Base-by-base conservation (phyloP, 257 asterid genomes). In the Vinca minor region DNA sequence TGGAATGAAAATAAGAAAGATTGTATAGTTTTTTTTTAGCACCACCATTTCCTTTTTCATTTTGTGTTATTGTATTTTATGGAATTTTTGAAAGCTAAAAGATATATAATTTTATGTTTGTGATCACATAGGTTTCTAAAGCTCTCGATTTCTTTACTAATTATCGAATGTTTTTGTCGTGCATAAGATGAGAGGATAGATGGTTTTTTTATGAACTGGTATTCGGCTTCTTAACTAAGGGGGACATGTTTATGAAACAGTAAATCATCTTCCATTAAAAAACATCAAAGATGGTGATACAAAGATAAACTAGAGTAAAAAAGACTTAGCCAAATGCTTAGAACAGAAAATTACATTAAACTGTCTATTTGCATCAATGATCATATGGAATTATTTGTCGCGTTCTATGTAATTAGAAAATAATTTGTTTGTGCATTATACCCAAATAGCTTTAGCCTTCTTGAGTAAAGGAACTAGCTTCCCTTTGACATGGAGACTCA, bases 401-500 rank as follows among this genome's bases (percentile, higher is more conserved):
- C 7, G 0, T 4, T 44, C 21, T n/a, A 54, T 5, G 8, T 31
- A 23, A 25, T 1, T 36, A n/a, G 1, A 8, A 23, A 12, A 13
- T 21, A 7, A 15, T 59, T 38, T 10, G 8, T 25, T 8, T n/a
- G 7, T 44, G 5, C 8, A n/a, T 48, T 74, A 85, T 38, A 85
- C 31, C 96, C 96, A 89, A 3, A 89, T 81, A 45, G 96, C 95
- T 71, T 71, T 80, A 65, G 89, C 96, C 68, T 89, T 78, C 82
- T 68, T 87, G 76, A 89, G 96, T 72, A 82, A 64, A 23, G 85
- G 86, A 41, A 79, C 77, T 3, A 89, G 83, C 65, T 77, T 62
- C 26, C 95, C 95, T 65, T 79, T 78, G 44, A 89, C 75, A 71
- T 89, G 88, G 21, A 89, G 91, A 67, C 89, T 82, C 91, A 89